A percentile compares a stretch with the other conserved stretches of the same genome.
Conservation (phyloP, 176 grass and related monocot species). For the Areca catechu region DNA sequence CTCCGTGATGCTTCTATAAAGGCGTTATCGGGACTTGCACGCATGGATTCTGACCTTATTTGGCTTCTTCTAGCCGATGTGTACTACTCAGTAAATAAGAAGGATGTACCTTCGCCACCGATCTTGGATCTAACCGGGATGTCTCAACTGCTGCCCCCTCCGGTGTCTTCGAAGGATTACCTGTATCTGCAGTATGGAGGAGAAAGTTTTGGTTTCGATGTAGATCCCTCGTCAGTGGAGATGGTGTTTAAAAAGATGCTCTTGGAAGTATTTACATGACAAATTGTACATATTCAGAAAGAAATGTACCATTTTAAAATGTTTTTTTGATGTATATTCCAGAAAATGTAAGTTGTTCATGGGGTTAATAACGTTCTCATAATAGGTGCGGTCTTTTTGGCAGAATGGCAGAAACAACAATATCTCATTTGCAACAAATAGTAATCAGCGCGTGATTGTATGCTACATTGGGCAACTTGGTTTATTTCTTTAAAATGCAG, state of each 20-base stretch:
- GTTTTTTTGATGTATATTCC: too few species aligned
- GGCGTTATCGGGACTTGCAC: constrained; percentile 55
- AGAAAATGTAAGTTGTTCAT: too few species aligned
- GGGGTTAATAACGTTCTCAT: too few species aligned
- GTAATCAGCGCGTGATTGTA: too few species aligned
- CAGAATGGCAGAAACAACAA: too few species aligned
- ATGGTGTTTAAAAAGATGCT: constrained; percentile 8
- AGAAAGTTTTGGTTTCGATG: constrained; percentile 54
- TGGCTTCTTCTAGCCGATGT: constrained; percentile 92
- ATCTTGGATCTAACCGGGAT: constrained; percentile 31
- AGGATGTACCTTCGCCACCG: constrained; percentile 31
- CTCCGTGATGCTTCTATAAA: constrained; percentile 58
- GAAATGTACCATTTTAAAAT: too few species aligned
- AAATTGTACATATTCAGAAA: not conserved
- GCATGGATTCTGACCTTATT: constrained; percentile 73
- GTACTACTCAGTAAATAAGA: constrained; percentile 64
- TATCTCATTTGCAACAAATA: too few species aligned
- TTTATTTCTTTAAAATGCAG: too few species aligned
- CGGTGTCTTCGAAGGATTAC: constrained; percentile 53
- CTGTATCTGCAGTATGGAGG: constrained; percentile 71
- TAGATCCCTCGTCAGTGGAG: constrained; percentile 44
- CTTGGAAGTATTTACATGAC: not conserved
- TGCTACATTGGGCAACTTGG: too few species aligned
- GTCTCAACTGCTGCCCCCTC: constrained; percentile 52
- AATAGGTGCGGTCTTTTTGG: too few species aligned